Evolutionary conservation across 225 moss, liverwort and hornwort genomes (phyloP), one percentile per base, ranked within the genome.

Genomic region (Bryoerythrophyllum caledonicum): DNA sequence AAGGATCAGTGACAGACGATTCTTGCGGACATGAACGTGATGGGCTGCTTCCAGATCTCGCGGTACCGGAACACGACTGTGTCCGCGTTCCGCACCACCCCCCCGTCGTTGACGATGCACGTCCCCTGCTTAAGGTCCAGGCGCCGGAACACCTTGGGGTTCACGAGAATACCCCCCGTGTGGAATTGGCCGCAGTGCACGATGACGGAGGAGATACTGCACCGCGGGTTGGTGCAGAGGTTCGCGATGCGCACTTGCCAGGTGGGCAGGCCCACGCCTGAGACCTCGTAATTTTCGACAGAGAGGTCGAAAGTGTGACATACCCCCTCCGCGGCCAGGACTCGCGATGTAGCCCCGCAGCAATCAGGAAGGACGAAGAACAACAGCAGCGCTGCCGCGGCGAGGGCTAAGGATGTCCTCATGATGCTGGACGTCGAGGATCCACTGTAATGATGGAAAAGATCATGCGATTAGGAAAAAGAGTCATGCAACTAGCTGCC

Each of bases 91-190:
- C 0, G 7, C 9, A 81, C 4, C 2, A 0, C 2, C 0, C 19
- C 0, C 13, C 84, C 78, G 38, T 84, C 60, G 56, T 74, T 78
- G 48, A 81, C 71, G 24, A 81, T 70, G 30, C 84, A 84, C 3
- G 85, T 82, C 34, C 84, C 81, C 4, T 51, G 46, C 0, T 0
- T 7, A 0, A 4, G 2, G 49, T 84, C 66, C 54, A 81, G 46
- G 20, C 74, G 74, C 49, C 62, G 5, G 23, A 85, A 82, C 63
- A 72, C 21, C 12, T 58, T 68, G 4, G 85, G 85, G 58, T 82
- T 71, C 60, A 85, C 85, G 8, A 81, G 75, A 11, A 0, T 1
- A 4, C 4, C 14, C 4, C 72, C 66, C 1, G 75, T 9, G 51
- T 72, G 74, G 27, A 82, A 85, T 0, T 13, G 10, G 9, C 54